Conservation (phyloP, 2,329 filamentous ascomycete genomes). For the Pseudogymnoascus sp. region DNA sequence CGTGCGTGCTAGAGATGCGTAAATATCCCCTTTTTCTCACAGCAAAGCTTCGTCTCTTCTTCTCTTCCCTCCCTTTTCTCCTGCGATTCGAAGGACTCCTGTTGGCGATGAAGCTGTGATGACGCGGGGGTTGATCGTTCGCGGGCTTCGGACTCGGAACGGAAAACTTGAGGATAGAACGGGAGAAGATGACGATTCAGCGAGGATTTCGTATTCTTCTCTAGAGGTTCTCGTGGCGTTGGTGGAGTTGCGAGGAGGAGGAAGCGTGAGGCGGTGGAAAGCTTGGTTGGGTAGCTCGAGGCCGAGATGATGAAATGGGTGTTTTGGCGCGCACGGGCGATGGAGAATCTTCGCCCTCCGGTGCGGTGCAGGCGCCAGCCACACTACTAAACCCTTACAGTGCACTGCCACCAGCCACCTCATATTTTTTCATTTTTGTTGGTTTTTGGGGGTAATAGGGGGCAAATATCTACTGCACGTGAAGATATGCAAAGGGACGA, state of each 20-base stretch:
- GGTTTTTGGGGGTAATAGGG: background rate
- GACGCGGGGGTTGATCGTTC: background rate
- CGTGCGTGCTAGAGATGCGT: background rate
- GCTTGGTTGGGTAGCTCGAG: background rate
- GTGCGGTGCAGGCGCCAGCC: background rate
- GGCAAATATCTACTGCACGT: background rate
- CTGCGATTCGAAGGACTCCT: background rate
- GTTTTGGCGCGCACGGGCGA: background rate
- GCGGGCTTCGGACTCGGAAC: background rate
- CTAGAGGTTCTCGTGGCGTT: background rate
- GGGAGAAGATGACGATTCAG: background rate
- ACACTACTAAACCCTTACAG: conserved; percentile 1
- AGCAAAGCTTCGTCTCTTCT: background rate
- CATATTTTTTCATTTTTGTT: background rate
- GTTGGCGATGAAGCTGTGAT: background rate
- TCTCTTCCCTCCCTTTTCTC: background rate
- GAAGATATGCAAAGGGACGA: background rate
- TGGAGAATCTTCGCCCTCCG: background rate
- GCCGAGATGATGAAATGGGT: conserved; percentile 5
- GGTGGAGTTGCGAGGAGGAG: background rate
- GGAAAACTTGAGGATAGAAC: background rate
- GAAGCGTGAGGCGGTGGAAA: background rate
- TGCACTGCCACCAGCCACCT: conserved; percentile 2
- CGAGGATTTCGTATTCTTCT: background rate
- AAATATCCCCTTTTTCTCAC: background rate